A percentile compares a stretch with the other conserved stretches of the same genome.
Conservation (phyloP, 306 rosid genomes). For the Cucurbita maxima region DNA sequence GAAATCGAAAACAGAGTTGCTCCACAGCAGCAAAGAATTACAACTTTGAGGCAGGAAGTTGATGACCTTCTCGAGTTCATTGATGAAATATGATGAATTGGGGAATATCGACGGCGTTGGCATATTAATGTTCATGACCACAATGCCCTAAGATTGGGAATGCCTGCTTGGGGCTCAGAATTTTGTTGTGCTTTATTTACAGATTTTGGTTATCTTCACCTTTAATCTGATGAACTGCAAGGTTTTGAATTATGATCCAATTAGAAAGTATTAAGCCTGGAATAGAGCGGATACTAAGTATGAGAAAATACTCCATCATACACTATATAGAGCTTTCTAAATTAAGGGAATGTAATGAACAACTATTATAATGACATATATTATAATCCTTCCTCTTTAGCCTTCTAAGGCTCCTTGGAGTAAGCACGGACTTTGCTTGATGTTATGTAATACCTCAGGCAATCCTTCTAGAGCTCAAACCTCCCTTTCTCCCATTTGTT, state of each 20-base stretch:
- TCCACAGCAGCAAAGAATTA: slow-evolving; percentile 57
- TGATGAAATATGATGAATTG: slow-evolving; percentile 34
- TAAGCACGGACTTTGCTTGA: no score
- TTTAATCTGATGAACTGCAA: neutral
- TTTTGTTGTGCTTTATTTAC: slow-evolving; percentile 1
- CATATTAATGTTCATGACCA: neutral
- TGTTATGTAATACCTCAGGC: no score
- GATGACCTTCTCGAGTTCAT: slow-evolving; percentile 71
- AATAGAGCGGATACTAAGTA: neutral
- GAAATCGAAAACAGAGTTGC: slow-evolving; percentile 86
- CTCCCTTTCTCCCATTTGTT: no score
- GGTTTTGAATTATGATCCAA: slow-evolving; percentile 4
- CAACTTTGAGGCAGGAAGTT: slow-evolving; percentile 61
- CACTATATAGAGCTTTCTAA: no score
- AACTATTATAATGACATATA: no score
- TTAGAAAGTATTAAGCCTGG: neutral
- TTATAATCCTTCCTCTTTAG: no score
- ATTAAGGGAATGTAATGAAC: no score
- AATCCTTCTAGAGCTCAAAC: no score
- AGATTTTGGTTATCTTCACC: neutral
- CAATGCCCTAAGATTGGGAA: neutral
- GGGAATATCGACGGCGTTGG: neutral
- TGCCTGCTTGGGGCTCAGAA: neutral
- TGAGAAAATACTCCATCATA: no score
- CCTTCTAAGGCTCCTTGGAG: no score